Base-by-base conservation (phyloP, 192 early-diverging fungal species). In the Backusella sp. region DNA sequence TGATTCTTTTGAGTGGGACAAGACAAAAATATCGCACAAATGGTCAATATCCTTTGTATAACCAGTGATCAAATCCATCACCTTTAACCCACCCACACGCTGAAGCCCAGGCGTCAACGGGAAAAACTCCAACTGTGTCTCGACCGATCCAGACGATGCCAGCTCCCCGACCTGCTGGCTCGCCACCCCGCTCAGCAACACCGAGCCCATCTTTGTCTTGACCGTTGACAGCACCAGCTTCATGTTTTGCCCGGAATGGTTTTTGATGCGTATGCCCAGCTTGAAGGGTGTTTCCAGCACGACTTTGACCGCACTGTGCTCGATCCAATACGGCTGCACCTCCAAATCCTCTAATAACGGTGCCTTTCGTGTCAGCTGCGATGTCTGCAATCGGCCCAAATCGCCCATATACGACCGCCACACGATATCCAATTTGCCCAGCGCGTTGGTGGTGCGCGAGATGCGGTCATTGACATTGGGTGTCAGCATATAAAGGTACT, bases 391-490 rank as follows among this genome's bases (percentile, higher is more conserved):
- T 8, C 96, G 88, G 0, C 96, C 97, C 0, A 91, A 86, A 80
- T 95, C 94, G 35, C 97, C 96, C 69, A 97, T 91, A 12, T 89
- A 87, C n/a, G 94, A 92, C 39, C 94, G 85, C 97, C 97, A 99
- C n/a, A 93, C 84, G 72, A 98, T 98, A 79, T 98, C 96, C 66
- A 98, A 88, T 86, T 95, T 96, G 4, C 97, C 97, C 15, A 98
- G 86, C 30, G 92, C 91, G 42, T 94, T 91, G 5, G 93, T 92
- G 19, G 93, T 90, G 49, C 90, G 86, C 5, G 93, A 87, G 37
- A 90, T 68, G 26, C 85, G 76, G 59, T 90, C 89, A 52, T 88
- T 85, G 4, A 80, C 36, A 8, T 46, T 77, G 56, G 94, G 93
- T 6, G 80, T 85, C 21, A 99, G 86, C 32, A 94, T 88, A 72